A percentile compares a stretch with the other conserved stretches of the same genome.
Conservation (phyloP, 441 rosid species). For the Rhodomyrtus psidioides region DNA sequence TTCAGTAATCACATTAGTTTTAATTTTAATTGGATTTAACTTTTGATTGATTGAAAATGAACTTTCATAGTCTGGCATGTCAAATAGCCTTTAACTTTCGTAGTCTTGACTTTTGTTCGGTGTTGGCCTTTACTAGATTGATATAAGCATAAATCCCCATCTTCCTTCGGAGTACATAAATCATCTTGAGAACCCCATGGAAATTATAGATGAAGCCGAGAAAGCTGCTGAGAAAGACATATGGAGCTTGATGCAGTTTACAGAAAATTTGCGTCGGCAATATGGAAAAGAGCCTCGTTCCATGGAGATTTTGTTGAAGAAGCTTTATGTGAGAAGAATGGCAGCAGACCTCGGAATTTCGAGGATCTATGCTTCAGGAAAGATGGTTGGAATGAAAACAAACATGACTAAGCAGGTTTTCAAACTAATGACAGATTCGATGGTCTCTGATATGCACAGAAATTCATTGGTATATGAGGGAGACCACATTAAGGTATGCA, state of each 20-base stretch:
- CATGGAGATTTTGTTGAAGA: constrained; percentile 86
- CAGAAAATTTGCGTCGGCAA: constrained; percentile 79
- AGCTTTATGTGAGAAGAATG: constrained; percentile 90
- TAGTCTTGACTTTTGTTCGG: background rate
- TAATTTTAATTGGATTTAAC: background rate
- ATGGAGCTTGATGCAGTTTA: constrained; percentile 88
- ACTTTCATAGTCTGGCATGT: background rate
- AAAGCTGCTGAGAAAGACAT: constrained; percentile 80
- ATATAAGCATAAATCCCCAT: constrained; percentile 64
- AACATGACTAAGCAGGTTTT: constrained; percentile 76
- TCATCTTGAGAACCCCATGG: constrained; percentile 87
- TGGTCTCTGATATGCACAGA: constrained; percentile 57
- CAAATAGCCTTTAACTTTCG: background rate
- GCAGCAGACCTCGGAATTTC: constrained; percentile 93
- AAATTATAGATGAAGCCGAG: constrained; percentile 71
- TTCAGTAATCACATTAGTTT: background rate
- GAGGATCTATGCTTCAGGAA: constrained; percentile 71
- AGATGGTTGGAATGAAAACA: constrained; percentile 84
- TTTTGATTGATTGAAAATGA: background rate
- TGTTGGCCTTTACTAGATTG: constrained; percentile 42
- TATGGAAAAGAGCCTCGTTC: constrained; percentile 90
- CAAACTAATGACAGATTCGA: constrained; percentile 73
- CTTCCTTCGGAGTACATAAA: constrained; percentile 93
- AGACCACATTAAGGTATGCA: constrained; percentile 70
- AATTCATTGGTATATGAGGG: constrained; percentile 59